Evolutionary conservation across 495 filamentous ascomycete genomes (phyloP).

Genomic region (Penicillium simplicissimum): DNA sequence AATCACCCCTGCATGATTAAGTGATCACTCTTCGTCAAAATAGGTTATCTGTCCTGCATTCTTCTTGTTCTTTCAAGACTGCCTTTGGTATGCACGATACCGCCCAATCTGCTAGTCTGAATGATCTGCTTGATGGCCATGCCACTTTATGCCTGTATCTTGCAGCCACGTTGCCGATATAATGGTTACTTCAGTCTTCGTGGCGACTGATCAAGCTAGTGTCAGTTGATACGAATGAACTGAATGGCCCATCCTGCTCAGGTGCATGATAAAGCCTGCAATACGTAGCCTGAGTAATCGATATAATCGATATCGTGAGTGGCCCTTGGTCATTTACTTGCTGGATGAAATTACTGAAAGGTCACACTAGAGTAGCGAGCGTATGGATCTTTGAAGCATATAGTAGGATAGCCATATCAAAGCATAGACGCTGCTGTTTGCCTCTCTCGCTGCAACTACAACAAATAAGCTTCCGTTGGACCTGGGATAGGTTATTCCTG

Average conservation of each 20-base stretch:
- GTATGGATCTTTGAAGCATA: background rate
- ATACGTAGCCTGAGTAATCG: slow-evolving; percentile 3
- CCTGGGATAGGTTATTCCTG: background rate
- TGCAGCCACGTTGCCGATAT: background rate
- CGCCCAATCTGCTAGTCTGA: background rate
- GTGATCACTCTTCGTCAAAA: background rate
- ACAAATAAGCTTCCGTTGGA: background rate
- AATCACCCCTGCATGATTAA: background rate
- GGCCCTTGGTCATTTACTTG: background rate
- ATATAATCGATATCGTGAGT: background rate
- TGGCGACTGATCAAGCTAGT: background rate
- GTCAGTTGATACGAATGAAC: background rate
- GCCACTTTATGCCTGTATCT: background rate
- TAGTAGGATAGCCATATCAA: background rate
- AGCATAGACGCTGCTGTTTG: background rate
- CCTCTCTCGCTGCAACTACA: background rate
- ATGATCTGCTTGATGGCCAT: background rate
- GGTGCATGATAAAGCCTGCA: slow-evolving; percentile 1
- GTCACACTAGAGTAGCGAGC: background rate
- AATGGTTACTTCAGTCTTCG: background rate
- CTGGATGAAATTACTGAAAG: background rate
- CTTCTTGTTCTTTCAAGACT: background rate
- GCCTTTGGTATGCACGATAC: background rate
- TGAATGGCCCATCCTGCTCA: background rate
- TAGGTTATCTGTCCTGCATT: slow-evolving; percentile 1